phyloP scores from a whole-genome alignment of 345 rosid species.

The Draba incana region DNA sequence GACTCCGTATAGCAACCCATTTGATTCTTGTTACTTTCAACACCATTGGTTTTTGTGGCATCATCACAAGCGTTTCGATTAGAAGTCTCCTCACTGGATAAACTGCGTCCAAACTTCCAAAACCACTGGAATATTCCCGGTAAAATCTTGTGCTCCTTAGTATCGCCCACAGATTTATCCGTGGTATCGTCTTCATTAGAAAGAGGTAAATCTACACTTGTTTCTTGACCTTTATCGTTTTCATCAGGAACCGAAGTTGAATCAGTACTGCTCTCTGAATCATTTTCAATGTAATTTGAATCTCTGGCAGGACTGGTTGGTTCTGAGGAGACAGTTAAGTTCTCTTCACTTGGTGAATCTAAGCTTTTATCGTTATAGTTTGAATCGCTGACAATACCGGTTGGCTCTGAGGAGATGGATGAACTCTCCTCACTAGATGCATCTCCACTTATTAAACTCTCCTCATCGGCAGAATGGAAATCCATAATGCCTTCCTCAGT shows the following conservation, averaged over 20 bases:
- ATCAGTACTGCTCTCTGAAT: slow-evolving; percentile 37
- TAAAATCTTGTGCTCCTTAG: slow-evolving; percentile 56
- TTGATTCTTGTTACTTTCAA: slow-evolving; percentile 33
- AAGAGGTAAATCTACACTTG: slow-evolving; percentile 28
- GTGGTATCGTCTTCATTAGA: slow-evolving; percentile 35
- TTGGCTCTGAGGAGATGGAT: slow-evolving; percentile 53
- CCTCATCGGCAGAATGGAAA: slow-evolving; percentile 43
- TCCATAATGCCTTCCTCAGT: slow-evolving; percentile 27
- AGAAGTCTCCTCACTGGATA: slow-evolving; percentile 50
- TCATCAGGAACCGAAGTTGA: slow-evolving; percentile 8
- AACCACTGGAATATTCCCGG: slow-evolving; percentile 77
- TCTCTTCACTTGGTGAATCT: slow-evolving; percentile 28
- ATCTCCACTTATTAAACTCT: slow-evolving; percentile 51
- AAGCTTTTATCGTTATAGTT: not conserved
- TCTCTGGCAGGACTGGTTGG: slow-evolving; percentile 49
- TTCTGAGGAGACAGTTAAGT: slow-evolving; percentile 43
- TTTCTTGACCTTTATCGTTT: slow-evolving; percentile 37
- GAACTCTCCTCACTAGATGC: slow-evolving; percentile 61
- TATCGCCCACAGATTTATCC: slow-evolving; percentile 34
- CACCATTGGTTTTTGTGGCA: slow-evolving; percentile 40
- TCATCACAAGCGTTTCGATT: slow-evolving; percentile 40
- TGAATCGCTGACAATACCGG: slow-evolving; percentile 52
- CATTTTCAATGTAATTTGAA: slow-evolving; percentile 50
- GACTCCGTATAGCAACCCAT: slow-evolving; percentile 35
- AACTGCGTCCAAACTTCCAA: slow-evolving; percentile 62